Evolutionary conservation across 768 basidiomycete genomes (phyloP).

Genomic region (Amylocystis lapponica): DNA sequence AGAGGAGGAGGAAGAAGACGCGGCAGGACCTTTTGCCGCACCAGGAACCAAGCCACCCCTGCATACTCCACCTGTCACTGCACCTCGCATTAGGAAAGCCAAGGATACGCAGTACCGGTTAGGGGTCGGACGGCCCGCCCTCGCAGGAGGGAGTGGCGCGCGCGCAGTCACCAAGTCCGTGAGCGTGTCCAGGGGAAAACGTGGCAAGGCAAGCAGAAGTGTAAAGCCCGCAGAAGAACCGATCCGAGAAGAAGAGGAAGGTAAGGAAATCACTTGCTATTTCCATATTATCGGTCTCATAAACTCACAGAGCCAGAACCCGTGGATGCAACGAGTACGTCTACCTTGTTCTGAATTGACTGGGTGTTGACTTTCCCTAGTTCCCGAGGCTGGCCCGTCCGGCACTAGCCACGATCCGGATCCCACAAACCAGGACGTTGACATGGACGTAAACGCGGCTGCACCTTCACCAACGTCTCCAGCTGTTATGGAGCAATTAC

Average conservation of each 20-base stretch:
- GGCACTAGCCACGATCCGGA: conserved; percentile 15
- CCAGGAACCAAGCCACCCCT: conserved; percentile 7
- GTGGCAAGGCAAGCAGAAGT: conserved; percentile 44
- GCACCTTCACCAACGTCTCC: not conserved
- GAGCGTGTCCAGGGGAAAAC: conserved; percentile 41
- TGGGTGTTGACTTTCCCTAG: not conserved
- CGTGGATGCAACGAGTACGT: conserved; percentile 2
- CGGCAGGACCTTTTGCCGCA: not conserved
- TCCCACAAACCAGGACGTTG: not conserved
- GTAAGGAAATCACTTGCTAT: not conserved
- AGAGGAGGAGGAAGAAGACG: conserved; percentile 16
- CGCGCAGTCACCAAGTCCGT: conserved; percentile 58
- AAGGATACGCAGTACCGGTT: conserved; percentile 65
- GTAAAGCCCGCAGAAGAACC: conserved; percentile 48
- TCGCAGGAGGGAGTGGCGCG: conserved; percentile 62
- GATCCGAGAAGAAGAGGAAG: conserved; percentile 42
- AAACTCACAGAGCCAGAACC: conserved; percentile 6
- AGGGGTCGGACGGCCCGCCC: conserved; percentile 65
- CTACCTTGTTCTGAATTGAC: not conserved
- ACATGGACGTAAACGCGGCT: not conserved
- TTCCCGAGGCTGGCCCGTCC: conserved; percentile 21
- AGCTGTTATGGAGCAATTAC: not conserved
- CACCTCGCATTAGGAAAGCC: conserved; percentile 56
- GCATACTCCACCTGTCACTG: conserved; percentile 20
- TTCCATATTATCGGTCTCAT: conserved; percentile 1